phyloP scores from a whole-genome alignment of 345 rosid species.

The Trapa bicornis region DNA sequence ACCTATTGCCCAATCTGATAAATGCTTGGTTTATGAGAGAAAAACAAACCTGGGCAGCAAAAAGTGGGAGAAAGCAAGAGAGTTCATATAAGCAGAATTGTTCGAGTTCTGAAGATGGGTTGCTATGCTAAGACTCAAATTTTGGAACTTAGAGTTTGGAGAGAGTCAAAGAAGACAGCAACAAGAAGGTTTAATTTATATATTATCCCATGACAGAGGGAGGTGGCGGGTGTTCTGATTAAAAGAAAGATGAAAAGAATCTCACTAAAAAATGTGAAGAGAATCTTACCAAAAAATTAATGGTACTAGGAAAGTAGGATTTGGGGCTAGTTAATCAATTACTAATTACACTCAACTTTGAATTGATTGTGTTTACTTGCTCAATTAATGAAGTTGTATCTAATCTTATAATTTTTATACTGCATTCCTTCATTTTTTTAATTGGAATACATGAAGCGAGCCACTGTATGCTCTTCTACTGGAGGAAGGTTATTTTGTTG shows the following conservation, averaged over 20 bases:
- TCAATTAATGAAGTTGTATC: too few species aligned
- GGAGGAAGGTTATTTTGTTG: not conserved
- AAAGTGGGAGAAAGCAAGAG: conserved; percentile 51
- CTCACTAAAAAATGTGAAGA: not conserved
- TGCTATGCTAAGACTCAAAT: not conserved
- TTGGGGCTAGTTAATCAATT: too few species aligned
- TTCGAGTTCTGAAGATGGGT: not conserved
- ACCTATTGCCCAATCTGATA: conserved; percentile 2
- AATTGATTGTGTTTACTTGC: too few species aligned
- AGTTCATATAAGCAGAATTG: conserved; percentile 27
- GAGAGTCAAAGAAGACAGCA: not conserved
- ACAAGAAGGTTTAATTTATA: not conserved
- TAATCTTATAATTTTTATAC: too few species aligned
- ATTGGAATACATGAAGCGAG: too few species aligned
- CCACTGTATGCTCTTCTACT: too few species aligned
- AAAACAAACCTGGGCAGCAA: conserved; percentile 50
- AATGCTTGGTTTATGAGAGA: conserved; percentile 3
- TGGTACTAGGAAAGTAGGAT: not conserved
- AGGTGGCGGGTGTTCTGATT: not conserved
- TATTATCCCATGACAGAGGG: not conserved
- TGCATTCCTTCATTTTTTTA: not conserved
- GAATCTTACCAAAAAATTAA: not conserved
- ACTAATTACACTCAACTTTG: too few species aligned
- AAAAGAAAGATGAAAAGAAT: not conserved
- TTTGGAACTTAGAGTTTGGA: not conserved